phyloP scores from a whole-genome alignment of 805 yeast genomes.

The Saccharomycopsis synnaedendra region DNA sequence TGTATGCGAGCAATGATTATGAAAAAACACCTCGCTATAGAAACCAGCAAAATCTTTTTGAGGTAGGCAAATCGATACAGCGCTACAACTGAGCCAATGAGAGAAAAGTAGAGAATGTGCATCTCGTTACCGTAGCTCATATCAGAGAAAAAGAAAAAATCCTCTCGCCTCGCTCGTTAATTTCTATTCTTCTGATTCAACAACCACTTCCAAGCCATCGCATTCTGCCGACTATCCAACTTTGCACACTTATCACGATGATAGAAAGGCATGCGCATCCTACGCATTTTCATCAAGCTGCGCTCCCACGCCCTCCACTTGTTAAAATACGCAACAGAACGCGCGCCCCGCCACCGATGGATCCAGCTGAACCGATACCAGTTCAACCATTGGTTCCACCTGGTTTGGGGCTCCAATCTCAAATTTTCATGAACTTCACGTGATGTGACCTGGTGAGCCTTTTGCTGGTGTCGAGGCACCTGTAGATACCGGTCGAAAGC shows the following conservation, averaged over 20 bases:
- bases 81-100: too few relatives aligned
- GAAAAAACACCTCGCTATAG: too few relatives aligned
- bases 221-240: slow-evolving; percentile 8
- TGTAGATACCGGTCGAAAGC: background rate
- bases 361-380: background rate
- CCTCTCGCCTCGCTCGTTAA: background rate
- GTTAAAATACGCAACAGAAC: background rate
- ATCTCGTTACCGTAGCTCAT: too few relatives aligned
- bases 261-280: too few relatives aligned
- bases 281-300: too few relatives aligned
- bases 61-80: too few relatives aligned
- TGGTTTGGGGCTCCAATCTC: background rate
- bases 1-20: too few relatives aligned
- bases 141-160: too few relatives aligned
- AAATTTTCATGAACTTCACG: background rate
- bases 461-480: background rate
- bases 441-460: background rate
- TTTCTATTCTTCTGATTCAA: slow-evolving; percentile 4
- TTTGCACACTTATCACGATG: background rate
- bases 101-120: too few relatives aligned
- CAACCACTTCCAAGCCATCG: slow-evolving; percentile 15
- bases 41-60: too few relatives aligned
- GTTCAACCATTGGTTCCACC: background rate
- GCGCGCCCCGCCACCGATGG: background rate
- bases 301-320: background rate